phyloP scores from a whole-genome alignment of 345 rosid genomes.

The Populus ilicifolia region DNA sequence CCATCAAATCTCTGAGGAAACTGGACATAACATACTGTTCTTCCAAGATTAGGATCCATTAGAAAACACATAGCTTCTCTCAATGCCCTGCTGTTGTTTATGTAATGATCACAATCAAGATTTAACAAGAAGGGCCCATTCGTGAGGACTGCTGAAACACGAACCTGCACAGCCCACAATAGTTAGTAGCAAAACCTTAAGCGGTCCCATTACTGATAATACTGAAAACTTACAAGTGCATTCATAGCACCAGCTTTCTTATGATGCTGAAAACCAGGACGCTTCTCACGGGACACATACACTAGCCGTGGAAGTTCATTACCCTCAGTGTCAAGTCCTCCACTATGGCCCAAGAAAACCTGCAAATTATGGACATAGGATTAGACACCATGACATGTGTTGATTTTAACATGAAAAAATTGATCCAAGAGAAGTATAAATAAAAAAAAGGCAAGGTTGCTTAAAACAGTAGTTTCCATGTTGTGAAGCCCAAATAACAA shows the following conservation, averaged over 20 bases:
- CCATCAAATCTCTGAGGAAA: slow-evolving; percentile 36
- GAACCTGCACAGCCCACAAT: slow-evolving; percentile 17
- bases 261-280: slow-evolving; percentile 38
- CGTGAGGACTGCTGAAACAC: slow-evolving; percentile 36
- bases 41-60: slow-evolving; percentile 36
- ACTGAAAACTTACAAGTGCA: slow-evolving; percentile 30
- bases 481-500: background rate
- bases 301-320: slow-evolving; percentile 34
- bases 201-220: background rate
- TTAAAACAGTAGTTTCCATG: background rate
- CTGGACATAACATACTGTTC: slow-evolving; percentile 32
- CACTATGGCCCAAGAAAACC: slow-evolving; percentile 36
- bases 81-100: slow-evolving; percentile 33
- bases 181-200: background rate
- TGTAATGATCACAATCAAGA: slow-evolving; percentile 39
- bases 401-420: background rate
- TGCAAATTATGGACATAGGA: slow-evolving; percentile 5
- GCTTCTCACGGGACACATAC: slow-evolving; percentile 35
- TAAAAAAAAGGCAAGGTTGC: background rate
- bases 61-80: slow-evolving; percentile 38
- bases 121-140: slow-evolving; percentile 34
- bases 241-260: slow-evolving; percentile 39
- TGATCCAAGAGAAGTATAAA: background rate
- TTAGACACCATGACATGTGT: background rate
- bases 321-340: slow-evolving; percentile 34